Base-by-base conservation (phyloP, 2,329 filamentous ascomycete genomes). In the Colletotrichum scovillei region DNA sequence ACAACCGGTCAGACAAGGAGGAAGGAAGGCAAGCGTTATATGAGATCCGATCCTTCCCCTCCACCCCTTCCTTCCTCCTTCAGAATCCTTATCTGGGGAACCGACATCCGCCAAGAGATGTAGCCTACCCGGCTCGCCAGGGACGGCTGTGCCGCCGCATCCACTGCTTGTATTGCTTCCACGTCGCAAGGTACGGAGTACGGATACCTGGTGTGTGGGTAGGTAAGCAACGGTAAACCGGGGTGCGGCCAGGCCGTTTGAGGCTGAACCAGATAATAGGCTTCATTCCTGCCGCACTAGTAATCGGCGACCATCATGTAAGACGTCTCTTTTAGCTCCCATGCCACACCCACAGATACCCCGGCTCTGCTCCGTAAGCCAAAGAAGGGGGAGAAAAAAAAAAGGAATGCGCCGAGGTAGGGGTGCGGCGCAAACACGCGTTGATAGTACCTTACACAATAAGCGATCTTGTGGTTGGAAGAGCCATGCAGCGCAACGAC, bases 291-390 rank as follows among this genome's bases (percentile, higher is more conserved):
- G 66, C 38, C 30, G 42, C 42, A 42, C 35, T 64, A 63, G 59
- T 72, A 69, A 49, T 69, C 70, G 70, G 66, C 70, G 70, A 72
- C 65, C 66, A 64, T 53, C 19, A 30, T 59, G 53, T 63, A 24
- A 19, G 42, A 53, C 52, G 60, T 46, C 42, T 42, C 42, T 53
- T 24, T 24, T 58, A 5, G 26, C 32, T 32, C 24, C 60, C 38
- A n/a, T n/a, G 5, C 42, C 30, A 42, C 35, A 42, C 35, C 35
- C 35, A 42, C 35, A 42, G 14, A 42, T 16, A 42, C 35, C 35
- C 35, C 35, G 14, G 35, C 35, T 42, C 35, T 42, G 2, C 16
- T 42, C 35, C 35, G 16, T 42, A 42, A 42, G 35, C 14, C 35
- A 42, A 42, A 42, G 16, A 42, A 42, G 35, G 16, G 35, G 4